phyloP scores from a whole-genome alignment of 345 rosid species.

The Rhodamnia argentea region DNA sequence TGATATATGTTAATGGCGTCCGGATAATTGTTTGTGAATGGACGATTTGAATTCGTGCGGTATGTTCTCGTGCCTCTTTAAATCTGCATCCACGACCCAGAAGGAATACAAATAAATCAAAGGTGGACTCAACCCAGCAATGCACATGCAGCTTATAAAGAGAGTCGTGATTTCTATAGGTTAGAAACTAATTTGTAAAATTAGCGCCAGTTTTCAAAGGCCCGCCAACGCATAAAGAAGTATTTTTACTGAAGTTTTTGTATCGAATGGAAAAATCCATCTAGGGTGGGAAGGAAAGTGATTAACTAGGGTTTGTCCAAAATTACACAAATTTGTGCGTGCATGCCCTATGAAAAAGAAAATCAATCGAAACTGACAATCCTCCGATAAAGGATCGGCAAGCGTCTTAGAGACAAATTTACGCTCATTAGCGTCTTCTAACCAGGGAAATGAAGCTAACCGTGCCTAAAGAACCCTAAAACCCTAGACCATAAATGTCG shows the following conservation, averaged over 20 bases:
- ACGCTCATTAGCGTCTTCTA: not conserved
- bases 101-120: not conserved
- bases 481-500: not conserved
- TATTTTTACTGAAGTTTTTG: too few relatives aligned
- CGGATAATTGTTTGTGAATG: not conserved
- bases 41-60: not conserved
- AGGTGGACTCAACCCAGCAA: not conserved
- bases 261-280: not conserved
- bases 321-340: not conserved
- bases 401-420: not conserved
- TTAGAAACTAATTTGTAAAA: not conserved
- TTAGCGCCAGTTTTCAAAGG: not conserved
- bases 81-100: not conserved
- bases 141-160: not conserved
- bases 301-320: not conserved
- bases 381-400: not conserved
- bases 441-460: not conserved
- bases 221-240: not conserved
- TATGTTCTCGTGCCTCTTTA: not conserved
- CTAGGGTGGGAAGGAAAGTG: not conserved
- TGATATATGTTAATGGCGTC: not conserved
- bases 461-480: not conserved
- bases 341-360: not conserved
- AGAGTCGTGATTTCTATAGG: not conserved
- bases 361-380: not conserved